phyloP scores from a whole-genome alignment of 768 basidiomycete species.

The Pisolithus albus region DNA sequence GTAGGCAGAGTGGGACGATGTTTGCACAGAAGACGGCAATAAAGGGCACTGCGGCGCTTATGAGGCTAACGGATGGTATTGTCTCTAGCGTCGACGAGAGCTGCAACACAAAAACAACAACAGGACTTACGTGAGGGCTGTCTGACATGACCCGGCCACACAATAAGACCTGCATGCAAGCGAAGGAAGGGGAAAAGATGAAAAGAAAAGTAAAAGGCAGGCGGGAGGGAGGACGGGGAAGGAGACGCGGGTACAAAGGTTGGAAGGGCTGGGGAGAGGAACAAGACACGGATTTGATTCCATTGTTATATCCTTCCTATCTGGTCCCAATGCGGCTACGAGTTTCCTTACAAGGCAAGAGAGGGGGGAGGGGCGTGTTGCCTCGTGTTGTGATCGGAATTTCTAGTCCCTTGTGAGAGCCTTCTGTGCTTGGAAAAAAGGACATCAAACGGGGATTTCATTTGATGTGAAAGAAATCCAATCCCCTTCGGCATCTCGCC shows the following conservation, averaged over 20 bases:
- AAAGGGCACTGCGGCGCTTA: slow-evolving; percentile 26
- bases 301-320: slow-evolving; percentile 26
- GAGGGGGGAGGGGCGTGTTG: slow-evolving; percentile 18
- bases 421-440: slow-evolving; percentile 7
- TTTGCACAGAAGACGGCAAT: slow-evolving; percentile 41
- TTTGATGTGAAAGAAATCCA: slow-evolving; percentile 13
- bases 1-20: slow-evolving; percentile 17
- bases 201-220: slow-evolving; percentile 19
- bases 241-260: slow-evolving; percentile 17
- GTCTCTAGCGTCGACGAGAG: background rate
- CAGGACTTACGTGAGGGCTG: slow-evolving; percentile 26
- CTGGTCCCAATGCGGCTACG: slow-evolving; percentile 1
- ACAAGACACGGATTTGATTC: slow-evolving; percentile 15
- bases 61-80: slow-evolving; percentile 9
- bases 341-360: slow-evolving; percentile 12
- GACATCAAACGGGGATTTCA: slow-evolving; percentile 15
- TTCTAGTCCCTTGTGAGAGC: slow-evolving; percentile 25
- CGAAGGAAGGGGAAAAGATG: slow-evolving; percentile 18
- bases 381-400: slow-evolving; percentile 29
- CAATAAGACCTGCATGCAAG: slow-evolving; percentile 26
- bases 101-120: slow-evolving; percentile 2
- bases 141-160: slow-evolving; percentile 27
- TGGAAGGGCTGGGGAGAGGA: background rate
- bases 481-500: slow-evolving; percentile 14
- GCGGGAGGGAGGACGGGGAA: slow-evolving; percentile 33